Evolutionary conservation across 495 filamentous ascomycete genomes (phyloP).

Genomic region (Penicillium turbatum): DNA sequence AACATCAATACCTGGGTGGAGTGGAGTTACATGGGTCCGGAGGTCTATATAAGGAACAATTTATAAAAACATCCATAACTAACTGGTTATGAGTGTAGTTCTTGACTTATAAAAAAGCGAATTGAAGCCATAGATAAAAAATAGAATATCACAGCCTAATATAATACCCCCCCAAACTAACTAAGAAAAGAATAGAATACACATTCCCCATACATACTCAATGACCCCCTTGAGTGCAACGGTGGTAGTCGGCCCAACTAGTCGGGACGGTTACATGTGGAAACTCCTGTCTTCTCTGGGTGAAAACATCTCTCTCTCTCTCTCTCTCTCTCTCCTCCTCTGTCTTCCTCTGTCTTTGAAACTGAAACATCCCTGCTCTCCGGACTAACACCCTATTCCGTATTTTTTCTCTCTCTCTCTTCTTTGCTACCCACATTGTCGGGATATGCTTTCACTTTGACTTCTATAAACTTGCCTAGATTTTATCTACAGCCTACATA

Average conservation of each 20-base stretch:
- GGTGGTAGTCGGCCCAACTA: slow-evolving; percentile 39
- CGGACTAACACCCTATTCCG: neutral
- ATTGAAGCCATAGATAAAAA: too few species aligned
- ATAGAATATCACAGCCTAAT: neutral
- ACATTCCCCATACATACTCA: slow-evolving; percentile 26
- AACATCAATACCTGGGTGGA: neutral
- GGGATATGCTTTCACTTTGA: neutral
- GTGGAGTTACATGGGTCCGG: neutral
- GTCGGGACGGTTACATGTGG: slow-evolving; percentile 38
- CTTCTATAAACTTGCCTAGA: neutral
- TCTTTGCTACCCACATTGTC: neutral
- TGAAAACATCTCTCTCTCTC: slow-evolving; percentile 11
- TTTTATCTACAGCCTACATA: too few species aligned
- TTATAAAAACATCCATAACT: too few species aligned
- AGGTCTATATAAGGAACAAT: too few species aligned
- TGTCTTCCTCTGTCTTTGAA: neutral
- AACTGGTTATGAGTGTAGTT: neutral
- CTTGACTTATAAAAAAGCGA: neutral
- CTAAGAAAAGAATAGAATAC: neutral
- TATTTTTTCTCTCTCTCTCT: neutral
- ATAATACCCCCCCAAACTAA: too few species aligned
- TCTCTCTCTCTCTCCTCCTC: neutral
- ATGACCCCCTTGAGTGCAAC: slow-evolving; percentile 40
- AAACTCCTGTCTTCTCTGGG: slow-evolving; percentile 7
- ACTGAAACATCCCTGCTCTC: slow-evolving; percentile 3